These are phyloP conservation scores for Dipodascopsis uninucleata DNA, from an alignment of 805 yeast species.

Conservation along the genomic window DNA sequence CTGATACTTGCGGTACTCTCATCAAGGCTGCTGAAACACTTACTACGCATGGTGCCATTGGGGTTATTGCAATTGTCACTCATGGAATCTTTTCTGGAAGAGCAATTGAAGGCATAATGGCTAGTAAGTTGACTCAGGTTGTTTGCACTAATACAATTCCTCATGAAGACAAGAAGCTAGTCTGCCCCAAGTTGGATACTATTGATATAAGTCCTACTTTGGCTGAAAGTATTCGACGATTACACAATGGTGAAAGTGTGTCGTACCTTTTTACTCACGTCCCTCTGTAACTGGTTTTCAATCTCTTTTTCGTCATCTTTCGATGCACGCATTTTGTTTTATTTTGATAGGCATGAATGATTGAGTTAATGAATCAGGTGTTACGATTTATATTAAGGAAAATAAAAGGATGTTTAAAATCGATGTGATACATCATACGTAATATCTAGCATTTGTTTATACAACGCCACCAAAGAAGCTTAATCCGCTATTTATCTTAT, in stretches of 20 bases:
- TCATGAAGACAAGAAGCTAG: slow-evolving; percentile 55
- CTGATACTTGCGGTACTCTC: slow-evolving; percentile 96
- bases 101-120: slow-evolving; percentile 70
- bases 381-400: no score
- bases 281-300: slow-evolving; percentile 37
- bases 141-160: slow-evolving; percentile 96
- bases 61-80: slow-evolving; percentile 89
- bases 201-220: slow-evolving; percentile 81
- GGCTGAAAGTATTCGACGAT: slow-evolving; percentile 81
- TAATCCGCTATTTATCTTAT: no score
- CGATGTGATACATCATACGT: no score
- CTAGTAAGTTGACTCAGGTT: slow-evolving; percentile 62
- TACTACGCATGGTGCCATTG: slow-evolving; percentile 72
- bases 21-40: slow-evolving; percentile 91
- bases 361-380: no score
- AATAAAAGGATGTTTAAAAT: no score
- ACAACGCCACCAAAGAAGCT: no score
- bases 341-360: background rate
- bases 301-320: background rate
- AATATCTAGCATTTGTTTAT: no score
- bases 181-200: slow-evolving; percentile 67
- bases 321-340: background rate
- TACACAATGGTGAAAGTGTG: slow-evolving; percentile 94
- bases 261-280: slow-evolving; percentile 79
- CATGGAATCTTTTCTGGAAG: slow-evolving; percentile 90